Base-by-base conservation (phyloP, 441 rosid species). In the Croton laevigatus region DNA sequence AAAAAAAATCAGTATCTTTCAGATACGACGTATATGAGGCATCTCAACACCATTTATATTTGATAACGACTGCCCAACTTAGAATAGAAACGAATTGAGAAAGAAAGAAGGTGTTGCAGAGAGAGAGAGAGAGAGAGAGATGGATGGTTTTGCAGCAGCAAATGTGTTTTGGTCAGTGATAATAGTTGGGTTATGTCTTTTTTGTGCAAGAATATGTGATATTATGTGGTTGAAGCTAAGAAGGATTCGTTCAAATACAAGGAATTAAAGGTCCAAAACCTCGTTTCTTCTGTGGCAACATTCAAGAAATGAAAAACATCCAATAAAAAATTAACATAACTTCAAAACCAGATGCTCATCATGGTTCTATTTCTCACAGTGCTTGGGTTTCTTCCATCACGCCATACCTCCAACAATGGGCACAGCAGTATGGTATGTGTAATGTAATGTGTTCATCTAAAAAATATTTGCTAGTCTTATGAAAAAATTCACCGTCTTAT, bases 331-430 rank as follows among this genome's bases (percentile, higher is more conserved):
- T 27, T 32, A 27, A 9, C 37, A 13, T 27, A 57, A 19, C 17
- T 49, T 11, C 3, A 20, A 3, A 55, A 23, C 34, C 59, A 3
- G 14, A 12, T 55, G 36, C 0, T 17, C 8, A 5, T 16, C n/a
- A 17, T 11, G 12, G 1, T 27, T 4, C 36, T 38, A 36, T 61
- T 10, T 54, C 57, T 19, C 71, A 38, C 19, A 51, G 44, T 16
- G 8, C 69, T 58, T 76, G 78, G 83, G 36, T 61, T 68, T 59
- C 0, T 60, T 67, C 72, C 65, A 45, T 58, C 60, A 67, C 71
- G 62, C 80, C 80, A 3, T 54, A 71, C 65, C 78, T 80, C 68
- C 74, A 71, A 17, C 66, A 6, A 37, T 68, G 83, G 78, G 60
- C 62, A 6, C 59, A 49, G 16, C 63, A 19, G n/a, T 74, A 71